Evolutionary conservation across 1,139 yeast genomes (phyloP).

Genomic region (Candida anutae): DNA sequence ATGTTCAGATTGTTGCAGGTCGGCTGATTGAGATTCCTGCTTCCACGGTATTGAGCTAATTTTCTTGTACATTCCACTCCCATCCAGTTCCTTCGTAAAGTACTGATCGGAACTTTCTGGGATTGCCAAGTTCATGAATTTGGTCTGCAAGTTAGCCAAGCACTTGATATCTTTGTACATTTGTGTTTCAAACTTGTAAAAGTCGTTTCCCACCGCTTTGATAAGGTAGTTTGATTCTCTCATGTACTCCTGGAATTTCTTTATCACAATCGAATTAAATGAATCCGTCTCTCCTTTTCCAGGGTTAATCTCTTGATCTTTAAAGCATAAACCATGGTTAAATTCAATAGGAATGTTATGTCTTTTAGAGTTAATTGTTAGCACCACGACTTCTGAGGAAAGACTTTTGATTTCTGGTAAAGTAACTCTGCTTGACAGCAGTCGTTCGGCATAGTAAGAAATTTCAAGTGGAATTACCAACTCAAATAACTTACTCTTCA

Average conservation of each 20-base stretch:
- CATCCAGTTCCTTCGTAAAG: slow-evolving; percentile 8
- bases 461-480: slow-evolving; percentile 30
- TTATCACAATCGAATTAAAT: slow-evolving; percentile 26
- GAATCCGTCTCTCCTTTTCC: slow-evolving; percentile 18
- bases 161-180: slow-evolving; percentile 31
- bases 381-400: slow-evolving; percentile 23
- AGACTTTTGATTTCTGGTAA: slow-evolving; percentile 25
- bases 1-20: slow-evolving; percentile 9
- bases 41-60: slow-evolving; percentile 21
- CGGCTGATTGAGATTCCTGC: slow-evolving; percentile 3
- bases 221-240: slow-evolving; percentile 23
- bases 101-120: slow-evolving; percentile 12
- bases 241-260: slow-evolving; percentile 22
- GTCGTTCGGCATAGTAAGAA: slow-evolving; percentile 19
- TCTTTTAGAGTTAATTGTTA: slow-evolving; percentile 25
- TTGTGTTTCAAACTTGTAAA: slow-evolving; percentile 27
- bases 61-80: slow-evolving; percentile 14
- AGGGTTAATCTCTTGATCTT: slow-evolving; percentile 15
- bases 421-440: slow-evolving; percentile 1
- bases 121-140: slow-evolving; percentile 18
- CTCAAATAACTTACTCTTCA: slow-evolving; percentile 4
- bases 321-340: slow-evolving; percentile 30
- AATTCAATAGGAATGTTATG: slow-evolving; percentile 32
- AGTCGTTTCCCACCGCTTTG: slow-evolving; percentile 28
- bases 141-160: slow-evolving; percentile 27